phyloP scores from a whole-genome alignment of 2,329 filamentous ascomycete species.

The Ceratocystis ficicola region DNA sequence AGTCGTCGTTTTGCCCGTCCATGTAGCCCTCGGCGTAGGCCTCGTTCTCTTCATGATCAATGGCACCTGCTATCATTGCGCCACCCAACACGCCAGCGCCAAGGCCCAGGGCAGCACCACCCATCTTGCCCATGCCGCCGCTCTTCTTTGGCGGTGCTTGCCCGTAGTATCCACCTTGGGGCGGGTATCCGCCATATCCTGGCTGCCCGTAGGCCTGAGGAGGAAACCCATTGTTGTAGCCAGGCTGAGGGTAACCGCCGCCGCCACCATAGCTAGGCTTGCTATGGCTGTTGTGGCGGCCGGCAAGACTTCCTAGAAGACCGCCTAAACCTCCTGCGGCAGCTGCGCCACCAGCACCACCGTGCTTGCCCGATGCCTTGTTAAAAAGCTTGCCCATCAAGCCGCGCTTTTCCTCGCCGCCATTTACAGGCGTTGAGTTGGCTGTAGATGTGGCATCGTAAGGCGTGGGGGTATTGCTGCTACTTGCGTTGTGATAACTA shows the following conservation, averaged over 20 bases:
- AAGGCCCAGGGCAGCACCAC: slow-evolving; percentile 63
- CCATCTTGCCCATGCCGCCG: slow-evolving; percentile 43
- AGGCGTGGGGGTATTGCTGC: slow-evolving; percentile 22
- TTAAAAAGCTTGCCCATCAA: slow-evolving; percentile 43
- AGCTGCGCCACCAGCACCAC: slow-evolving; percentile 26
- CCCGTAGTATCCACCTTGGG: slow-evolving; percentile 30
- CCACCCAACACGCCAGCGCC: slow-evolving; percentile 76
- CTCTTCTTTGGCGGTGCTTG: slow-evolving; percentile 34
- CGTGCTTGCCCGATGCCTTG: slow-evolving; percentile 33
- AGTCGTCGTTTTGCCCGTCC: slow-evolving; percentile 27
- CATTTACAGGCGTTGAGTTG: slow-evolving; percentile 19
- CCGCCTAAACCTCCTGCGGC: slow-evolving; percentile 25
- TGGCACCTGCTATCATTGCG: slow-evolving; percentile 54
- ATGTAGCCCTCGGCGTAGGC: slow-evolving; percentile 39
- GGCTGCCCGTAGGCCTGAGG: slow-evolving; percentile 28
- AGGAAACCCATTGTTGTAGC: slow-evolving; percentile 24
- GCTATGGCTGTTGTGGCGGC: slow-evolving; percentile 13
- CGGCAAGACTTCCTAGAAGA: slow-evolving; percentile 12
- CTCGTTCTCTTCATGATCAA: slow-evolving; percentile 49
- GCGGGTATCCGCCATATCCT: slow-evolving; percentile 30
- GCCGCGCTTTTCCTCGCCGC: slow-evolving; percentile 33
- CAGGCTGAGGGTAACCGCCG: slow-evolving; percentile 28
- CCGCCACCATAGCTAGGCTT: slow-evolving; percentile 25
- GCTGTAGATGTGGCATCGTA: background rate
- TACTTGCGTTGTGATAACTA: slow-evolving; percentile 16